Evolutionary conservation across 2,329 filamentous ascomycete genomes (phyloP).

Genomic region (Paecilomyces sp.): DNA sequence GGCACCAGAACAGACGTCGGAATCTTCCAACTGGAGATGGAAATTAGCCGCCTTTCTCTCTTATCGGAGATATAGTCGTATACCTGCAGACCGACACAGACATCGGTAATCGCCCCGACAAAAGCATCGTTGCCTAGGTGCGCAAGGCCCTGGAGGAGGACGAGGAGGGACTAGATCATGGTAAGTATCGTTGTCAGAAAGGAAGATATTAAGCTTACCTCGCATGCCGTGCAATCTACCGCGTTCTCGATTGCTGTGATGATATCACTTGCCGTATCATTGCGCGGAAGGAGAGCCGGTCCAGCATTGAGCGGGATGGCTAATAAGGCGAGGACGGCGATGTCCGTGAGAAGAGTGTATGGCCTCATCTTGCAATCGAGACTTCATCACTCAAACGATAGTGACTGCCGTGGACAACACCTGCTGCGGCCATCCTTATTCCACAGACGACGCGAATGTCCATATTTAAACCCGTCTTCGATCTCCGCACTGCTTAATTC

Average conservation of each 20-base stretch:
- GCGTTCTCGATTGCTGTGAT: background rate
- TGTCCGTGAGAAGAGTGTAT: background rate
- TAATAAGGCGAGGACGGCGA: background rate
- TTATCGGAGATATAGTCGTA: constrained; percentile 1
- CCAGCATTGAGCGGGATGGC: background rate
- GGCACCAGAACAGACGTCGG: constrained; percentile 50
- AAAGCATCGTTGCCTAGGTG: constrained; percentile 38
- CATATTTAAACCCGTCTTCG: background rate
- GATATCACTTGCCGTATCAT: background rate
- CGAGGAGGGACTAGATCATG: constrained; percentile 22
- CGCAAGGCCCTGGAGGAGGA: constrained; percentile 39
- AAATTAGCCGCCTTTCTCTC: background rate
- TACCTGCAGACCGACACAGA: constrained; percentile 31
- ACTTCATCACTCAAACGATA: background rate
- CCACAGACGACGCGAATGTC: background rate
- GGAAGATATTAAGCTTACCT: background rate
- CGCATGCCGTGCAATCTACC: background rate
- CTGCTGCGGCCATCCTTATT: background rate
- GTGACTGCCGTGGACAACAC: background rate
- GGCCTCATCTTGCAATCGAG: background rate
- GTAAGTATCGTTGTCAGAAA: background rate
- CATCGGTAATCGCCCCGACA: constrained; percentile 26
- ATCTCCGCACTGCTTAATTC: background rate
- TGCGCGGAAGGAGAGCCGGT: background rate
- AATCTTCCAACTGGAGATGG: constrained; percentile 38